These are phyloP conservation scores for Vinca major DNA, from an alignment of 305 asterid species.

Conservation along the genomic window DNA sequence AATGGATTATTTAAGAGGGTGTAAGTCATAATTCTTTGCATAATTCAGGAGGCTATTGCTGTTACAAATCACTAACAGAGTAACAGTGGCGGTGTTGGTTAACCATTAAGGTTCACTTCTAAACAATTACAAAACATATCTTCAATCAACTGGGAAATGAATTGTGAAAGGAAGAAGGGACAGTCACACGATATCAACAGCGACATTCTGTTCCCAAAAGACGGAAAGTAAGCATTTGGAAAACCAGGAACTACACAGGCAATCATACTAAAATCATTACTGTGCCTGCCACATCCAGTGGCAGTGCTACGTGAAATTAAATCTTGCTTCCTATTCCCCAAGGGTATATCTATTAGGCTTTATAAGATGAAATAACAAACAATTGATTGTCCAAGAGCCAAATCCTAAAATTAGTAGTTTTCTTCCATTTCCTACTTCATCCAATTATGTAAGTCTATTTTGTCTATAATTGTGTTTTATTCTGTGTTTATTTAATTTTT, in stretches of 20 bases:
- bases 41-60: not conserved
- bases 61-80: no score
- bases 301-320: not conserved
- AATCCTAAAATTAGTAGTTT: not conserved
- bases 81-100: not conserved
- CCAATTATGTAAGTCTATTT: not conserved
- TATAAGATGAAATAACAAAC: not conserved
- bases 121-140: not conserved
- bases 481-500: not conserved
- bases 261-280: not conserved
- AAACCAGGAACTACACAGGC: not conserved
- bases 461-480: not conserved
- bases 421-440: not conserved
- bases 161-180: not conserved
- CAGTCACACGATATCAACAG: not conserved
- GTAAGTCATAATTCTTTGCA: not conserved
- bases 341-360: not conserved
- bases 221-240: not conserved
- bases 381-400: not conserved
- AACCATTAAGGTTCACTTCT: not conserved
- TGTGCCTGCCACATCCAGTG: not conserved
- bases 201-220: not conserved
- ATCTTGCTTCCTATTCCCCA: not conserved
- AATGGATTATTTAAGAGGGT: not conserved
- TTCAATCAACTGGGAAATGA: not conserved